These are phyloP conservation scores for Grosmannia clavigera DNA, from an alignment of 2,329 filamentous ascomycete genomes.

Conservation along the genomic window DNA sequence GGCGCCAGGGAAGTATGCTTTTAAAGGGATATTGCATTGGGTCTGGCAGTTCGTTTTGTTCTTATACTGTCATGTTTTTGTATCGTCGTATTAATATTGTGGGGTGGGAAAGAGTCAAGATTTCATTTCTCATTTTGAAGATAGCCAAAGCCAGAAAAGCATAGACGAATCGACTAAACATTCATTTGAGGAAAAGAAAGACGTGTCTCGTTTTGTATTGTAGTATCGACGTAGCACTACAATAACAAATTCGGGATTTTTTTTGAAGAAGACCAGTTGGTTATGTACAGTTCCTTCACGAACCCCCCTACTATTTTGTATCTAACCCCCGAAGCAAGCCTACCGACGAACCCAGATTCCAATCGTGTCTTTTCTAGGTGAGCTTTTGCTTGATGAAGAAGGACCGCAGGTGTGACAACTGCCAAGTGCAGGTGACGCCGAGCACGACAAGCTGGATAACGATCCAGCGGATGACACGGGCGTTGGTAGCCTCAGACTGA, in stretches of 20 bases:
- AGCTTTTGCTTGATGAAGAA: conserved; percentile 99
- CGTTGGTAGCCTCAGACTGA: conserved; percentile 88
- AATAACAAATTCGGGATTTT: neutral
- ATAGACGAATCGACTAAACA: conserved; percentile 1
- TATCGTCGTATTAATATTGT: conserved; percentile 9
- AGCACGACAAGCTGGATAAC: conserved; percentile 78
- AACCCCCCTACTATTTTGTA: neutral
- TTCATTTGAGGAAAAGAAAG: neutral
- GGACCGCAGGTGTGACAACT: conserved; percentile 83
- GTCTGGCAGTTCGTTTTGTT: conserved; percentile 8
- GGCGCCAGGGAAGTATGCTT: conserved; percentile 11
- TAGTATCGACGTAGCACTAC: neutral
- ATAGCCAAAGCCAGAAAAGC: conserved; percentile 2
- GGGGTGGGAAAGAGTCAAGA: neutral
- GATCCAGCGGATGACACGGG: conserved; percentile 87
- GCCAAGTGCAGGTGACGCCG: conserved; percentile 86
- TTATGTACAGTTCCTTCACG: neutral
- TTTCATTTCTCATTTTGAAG: conserved; percentile 3
- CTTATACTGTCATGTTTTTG: conserved; percentile 3
- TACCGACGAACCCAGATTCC: neutral
- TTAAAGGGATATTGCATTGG: conserved; percentile 11
- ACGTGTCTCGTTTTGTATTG: neutral
- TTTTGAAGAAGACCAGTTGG: neutral
- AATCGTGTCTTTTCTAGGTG: conserved; percentile 44
- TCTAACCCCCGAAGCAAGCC: neutral